phyloP scores from a whole-genome alignment of 2,329 filamentous ascomycete genomes.

The Colletotrichum sidae region DNA sequence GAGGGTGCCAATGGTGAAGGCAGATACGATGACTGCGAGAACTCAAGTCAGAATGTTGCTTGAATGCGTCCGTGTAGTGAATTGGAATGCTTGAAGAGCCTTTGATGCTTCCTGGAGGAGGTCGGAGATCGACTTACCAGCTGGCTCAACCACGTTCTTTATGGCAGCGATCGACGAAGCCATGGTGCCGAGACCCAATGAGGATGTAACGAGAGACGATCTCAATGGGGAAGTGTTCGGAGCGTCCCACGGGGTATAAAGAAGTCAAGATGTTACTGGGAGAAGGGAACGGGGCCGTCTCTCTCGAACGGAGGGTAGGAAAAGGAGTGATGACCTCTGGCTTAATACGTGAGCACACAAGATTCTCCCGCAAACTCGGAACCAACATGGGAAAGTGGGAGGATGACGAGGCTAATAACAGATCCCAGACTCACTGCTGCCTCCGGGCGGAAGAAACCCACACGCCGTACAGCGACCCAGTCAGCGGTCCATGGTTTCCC shows the following conservation, averaged over 20 bases:
- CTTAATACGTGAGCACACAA: constrained; percentile 15
- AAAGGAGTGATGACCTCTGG: constrained; percentile 12
- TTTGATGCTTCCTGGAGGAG: not conserved
- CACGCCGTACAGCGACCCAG: constrained; percentile 10
- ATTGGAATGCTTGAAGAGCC: no score
- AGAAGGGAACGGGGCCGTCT: not conserved
- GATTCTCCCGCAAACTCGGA: constrained; percentile 11
- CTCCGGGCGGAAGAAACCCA: constrained; percentile 29
- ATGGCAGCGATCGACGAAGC: constrained; percentile 24
- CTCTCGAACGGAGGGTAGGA: not conserved
- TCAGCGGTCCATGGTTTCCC: not conserved
- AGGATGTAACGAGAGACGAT: not conserved
- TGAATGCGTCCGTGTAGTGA: no score
- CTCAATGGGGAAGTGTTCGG: not conserved
- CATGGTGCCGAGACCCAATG: constrained; percentile 16
- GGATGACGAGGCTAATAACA: constrained; percentile 26
- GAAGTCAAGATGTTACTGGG: not conserved
- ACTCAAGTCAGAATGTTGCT: not conserved
- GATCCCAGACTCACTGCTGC: constrained; percentile 2
- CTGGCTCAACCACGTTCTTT: constrained; percentile 35
- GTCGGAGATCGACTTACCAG: constrained; percentile 24
- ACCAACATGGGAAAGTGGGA: constrained; percentile 4
- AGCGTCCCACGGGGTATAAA: constrained; percentile 4
- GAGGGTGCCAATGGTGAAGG: constrained; percentile 36
- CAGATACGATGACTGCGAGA: constrained; percentile 31